Evolutionary conservation across 108 stramenopile genomes (phyloP), one percentile per base, ranked within the genome.

Genomic region (Cyclotella atomus): DNA sequence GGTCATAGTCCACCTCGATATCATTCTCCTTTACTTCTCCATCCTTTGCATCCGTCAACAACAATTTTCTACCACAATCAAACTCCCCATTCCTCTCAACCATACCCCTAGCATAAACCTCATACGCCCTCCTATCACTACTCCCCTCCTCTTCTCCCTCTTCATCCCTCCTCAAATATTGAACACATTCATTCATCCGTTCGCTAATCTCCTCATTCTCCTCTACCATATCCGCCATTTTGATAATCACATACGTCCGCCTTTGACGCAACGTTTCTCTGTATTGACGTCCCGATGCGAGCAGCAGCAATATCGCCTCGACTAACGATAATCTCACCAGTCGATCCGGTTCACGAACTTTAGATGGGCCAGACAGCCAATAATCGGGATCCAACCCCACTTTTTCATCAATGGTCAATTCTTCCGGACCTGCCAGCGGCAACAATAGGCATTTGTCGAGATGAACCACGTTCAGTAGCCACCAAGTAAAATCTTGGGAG

Each of bases 351-450:
- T 96, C 95, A 6, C 95, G 82, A 44, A 70, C 73, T 67, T 91
- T 89, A 61, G 87, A 83, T 0, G 91, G 91, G n/a, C 95, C 95
- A 25, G 77, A 69, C 49, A 96, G 49, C 95, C 95, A 96, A 64
- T 91, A 81, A 59, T 93, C 90, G 15, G 95, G 95, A 76, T 94
- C 89, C 63, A 96, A 76, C 0, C 91, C 91, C 25, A 84, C 71
- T 74, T 93, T 96, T 76, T 96, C 95, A 41, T 94, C 90, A 2
- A 92, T 50, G 49, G 85, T 80, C 25, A 96, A 67, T 83, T 91
- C 93, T 76, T 96, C 95, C 8, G 95, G 93, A 3, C 95, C 95
- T 8, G 84, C 88, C 34, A 96, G 82, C 17, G 93, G 88, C 27
- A 87, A 73, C 34, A 93, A 66, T 0, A 96, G 54, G 0, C 72